phyloP scores from a whole-genome alignment of 441 rosid genomes.

The Francoa sonchifolia region DNA sequence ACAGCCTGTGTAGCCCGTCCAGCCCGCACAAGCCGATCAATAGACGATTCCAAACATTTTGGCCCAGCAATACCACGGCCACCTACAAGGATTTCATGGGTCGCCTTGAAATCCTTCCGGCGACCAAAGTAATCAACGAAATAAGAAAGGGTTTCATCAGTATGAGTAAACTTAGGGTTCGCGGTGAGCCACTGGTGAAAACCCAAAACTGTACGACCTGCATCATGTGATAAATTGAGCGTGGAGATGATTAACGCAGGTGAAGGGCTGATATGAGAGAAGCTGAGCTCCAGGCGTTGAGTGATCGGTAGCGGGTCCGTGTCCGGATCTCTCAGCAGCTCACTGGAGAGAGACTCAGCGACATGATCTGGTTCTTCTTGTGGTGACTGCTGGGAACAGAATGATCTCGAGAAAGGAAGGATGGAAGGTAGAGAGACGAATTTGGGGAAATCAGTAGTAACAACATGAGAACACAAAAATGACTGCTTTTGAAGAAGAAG shows the following conservation, averaged over 20 bases:
- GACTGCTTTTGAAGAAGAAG: no score
- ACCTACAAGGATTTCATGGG: slow-evolving; percentile 39
- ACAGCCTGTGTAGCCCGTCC: slow-evolving; percentile 60
- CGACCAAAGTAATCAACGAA: slow-evolving; percentile 78
- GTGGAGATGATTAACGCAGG: slow-evolving; percentile 43
- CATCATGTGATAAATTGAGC: slow-evolving; percentile 58
- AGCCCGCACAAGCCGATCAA: slow-evolving; percentile 67
- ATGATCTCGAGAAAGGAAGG: background rate
- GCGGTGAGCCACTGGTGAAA: slow-evolving; percentile 58
- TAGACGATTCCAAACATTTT: slow-evolving; percentile 34
- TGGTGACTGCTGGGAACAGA: background rate
- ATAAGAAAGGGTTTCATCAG: slow-evolving; percentile 61
- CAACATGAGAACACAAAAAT: no score
- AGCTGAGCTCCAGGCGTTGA: slow-evolving; percentile 51
- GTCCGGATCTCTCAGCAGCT: slow-evolving; percentile 33
- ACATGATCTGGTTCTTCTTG: slow-evolving; percentile 25
- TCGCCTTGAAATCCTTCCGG: slow-evolving; percentile 74
- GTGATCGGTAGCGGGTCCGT: slow-evolving; percentile 38
- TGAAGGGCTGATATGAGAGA: slow-evolving; percentile 56
- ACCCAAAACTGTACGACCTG: slow-evolving; percentile 67
- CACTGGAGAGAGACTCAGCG: slow-evolving; percentile 52
- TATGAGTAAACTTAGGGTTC: slow-evolving; percentile 31
- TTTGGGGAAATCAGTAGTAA: slow-evolving; percentile 1
- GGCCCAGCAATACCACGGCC: slow-evolving; percentile 38
- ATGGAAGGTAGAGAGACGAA: background rate